Evolutionary conservation across 2,329 filamentous ascomycete genomes (phyloP).

Genomic region (Hortaea sp.): DNA sequence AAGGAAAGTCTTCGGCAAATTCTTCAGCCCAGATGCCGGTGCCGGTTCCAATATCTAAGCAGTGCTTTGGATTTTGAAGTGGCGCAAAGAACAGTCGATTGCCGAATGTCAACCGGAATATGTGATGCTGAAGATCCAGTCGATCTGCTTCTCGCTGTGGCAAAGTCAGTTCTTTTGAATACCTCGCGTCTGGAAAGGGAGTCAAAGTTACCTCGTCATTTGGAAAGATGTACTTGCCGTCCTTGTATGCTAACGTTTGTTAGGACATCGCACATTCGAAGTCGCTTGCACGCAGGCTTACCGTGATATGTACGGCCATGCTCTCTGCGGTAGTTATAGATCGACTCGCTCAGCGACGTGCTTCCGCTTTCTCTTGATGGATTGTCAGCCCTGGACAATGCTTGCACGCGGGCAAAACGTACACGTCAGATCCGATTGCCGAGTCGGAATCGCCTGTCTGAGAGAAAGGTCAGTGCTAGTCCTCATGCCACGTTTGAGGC

Average conservation of each 20-base stretch:
- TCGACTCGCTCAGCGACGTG: slow-evolving; percentile 26
- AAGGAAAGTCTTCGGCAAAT: slow-evolving; percentile 35
- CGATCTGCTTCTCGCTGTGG: slow-evolving; percentile 27
- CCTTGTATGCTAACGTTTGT: slow-evolving; percentile 25
- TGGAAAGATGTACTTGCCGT: slow-evolving; percentile 32
- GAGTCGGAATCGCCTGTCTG: slow-evolving; percentile 26
- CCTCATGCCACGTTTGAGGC: no score
- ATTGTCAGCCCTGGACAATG: slow-evolving; percentile 3
- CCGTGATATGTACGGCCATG: slow-evolving; percentile 29
- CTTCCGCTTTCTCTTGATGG: slow-evolving; percentile 23
- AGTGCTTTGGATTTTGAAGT: slow-evolving; percentile 30
- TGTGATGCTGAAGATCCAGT: slow-evolving; percentile 32
- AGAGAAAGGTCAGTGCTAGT: neutral
- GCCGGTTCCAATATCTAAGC: slow-evolving; percentile 44
- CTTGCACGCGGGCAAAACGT: slow-evolving; percentile 4
- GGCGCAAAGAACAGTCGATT: slow-evolving; percentile 39
- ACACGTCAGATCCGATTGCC: slow-evolving; percentile 27
- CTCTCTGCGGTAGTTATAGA: slow-evolving; percentile 27
- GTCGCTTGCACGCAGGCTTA: slow-evolving; percentile 4
- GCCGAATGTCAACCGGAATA: slow-evolving; percentile 38
- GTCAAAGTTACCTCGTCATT: slow-evolving; percentile 23
- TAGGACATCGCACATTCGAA: neutral
- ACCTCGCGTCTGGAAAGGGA: no score
- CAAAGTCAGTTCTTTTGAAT: neutral
- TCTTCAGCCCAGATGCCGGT: slow-evolving; percentile 50